phyloP scores from a whole-genome alignment of 164 flowering plant species.

The Aristolochia fimbriata region DNA sequence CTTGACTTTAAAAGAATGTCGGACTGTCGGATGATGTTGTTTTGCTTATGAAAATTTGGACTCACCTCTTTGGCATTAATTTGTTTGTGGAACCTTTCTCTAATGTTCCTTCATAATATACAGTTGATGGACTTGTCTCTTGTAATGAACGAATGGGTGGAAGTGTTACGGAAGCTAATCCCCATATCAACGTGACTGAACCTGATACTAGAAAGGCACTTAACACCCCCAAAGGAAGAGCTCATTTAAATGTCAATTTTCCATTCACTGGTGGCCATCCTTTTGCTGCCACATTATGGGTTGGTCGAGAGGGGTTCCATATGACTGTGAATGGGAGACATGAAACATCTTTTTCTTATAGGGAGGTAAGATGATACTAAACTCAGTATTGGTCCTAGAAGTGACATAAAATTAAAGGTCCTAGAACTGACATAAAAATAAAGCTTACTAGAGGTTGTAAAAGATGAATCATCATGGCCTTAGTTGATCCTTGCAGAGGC shows the following conservation, averaged over 20 bases:
- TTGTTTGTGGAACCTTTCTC: background rate
- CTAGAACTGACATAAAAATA: too few species aligned
- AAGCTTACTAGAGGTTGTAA: too few species aligned
- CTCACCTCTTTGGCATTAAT: background rate
- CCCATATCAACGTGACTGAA: conserved; percentile 20
- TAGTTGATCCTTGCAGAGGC: conserved; percentile 42
- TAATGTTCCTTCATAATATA: conserved; percentile 13
- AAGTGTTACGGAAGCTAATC: conserved; percentile 28
- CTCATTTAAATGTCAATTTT: conserved; percentile 39
- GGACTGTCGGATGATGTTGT: too few species aligned
- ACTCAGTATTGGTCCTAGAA: background rate
- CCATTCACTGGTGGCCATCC: conserved; percentile 68
- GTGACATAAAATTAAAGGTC: too few species aligned
- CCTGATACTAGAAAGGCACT: conserved; percentile 14
- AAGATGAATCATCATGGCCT: background rate
- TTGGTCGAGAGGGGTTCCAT: conserved; percentile 86
- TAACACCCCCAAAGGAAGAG: conserved; percentile 31
- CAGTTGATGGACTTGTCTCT: conserved; percentile 73
- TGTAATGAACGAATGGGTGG: conserved; percentile 58
- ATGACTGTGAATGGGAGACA: conserved; percentile 92
- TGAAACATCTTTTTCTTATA: conserved; percentile 78
- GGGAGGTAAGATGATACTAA: conserved; percentile 48
- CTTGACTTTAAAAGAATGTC: too few species aligned
- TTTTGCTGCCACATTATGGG: conserved; percentile 79
- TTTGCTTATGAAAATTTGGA: too few species aligned